Conservation (phyloP, 805 yeast species). For the Dipodascus geniculatus region DNA sequence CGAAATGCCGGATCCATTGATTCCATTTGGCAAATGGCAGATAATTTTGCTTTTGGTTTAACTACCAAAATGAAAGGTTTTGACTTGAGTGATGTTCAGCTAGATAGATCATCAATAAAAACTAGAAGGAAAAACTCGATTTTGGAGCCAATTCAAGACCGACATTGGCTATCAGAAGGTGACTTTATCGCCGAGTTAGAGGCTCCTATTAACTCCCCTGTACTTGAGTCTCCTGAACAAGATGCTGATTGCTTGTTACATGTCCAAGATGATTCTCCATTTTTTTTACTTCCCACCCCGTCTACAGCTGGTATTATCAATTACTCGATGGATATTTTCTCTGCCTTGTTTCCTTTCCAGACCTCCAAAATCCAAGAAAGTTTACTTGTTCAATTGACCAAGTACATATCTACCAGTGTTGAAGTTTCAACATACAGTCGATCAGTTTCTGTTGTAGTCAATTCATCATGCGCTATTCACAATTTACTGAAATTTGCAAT, state of each 20-base stretch:
- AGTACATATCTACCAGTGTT: constrained; percentile 27
- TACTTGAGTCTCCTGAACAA: constrained; percentile 17
- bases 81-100: constrained; percentile 8
- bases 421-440: constrained; percentile 22
- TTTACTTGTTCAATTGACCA: constrained; percentile 66
- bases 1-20: constrained; percentile 18
- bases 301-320: constrained; percentile 50
- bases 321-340: constrained; percentile 64
- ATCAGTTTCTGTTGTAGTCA: constrained; percentile 42
- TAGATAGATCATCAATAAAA: constrained; percentile 6
- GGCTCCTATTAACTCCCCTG: constrained; percentile 13
- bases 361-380: constrained; percentile 77
- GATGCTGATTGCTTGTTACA: constrained; percentile 15
- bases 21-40: constrained; percentile 27
- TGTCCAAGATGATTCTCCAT: constrained; percentile 5
- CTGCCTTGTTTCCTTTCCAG: constrained; percentile 55
- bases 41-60: constrained; percentile 32
- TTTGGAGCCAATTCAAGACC: constrained; percentile 8
- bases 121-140: constrained; percentile 13
- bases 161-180: constrained; percentile 19
- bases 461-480: constrained; percentile 53
- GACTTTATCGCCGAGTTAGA: constrained; percentile 14
- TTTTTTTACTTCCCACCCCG: constrained; percentile 12
- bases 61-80: constrained; percentile 26
- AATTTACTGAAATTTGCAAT: constrained; percentile 29